These are phyloP conservation scores for Penicillium italicum DNA, from an alignment of 2,329 filamentous ascomycete species.

Conservation along the genomic window DNA sequence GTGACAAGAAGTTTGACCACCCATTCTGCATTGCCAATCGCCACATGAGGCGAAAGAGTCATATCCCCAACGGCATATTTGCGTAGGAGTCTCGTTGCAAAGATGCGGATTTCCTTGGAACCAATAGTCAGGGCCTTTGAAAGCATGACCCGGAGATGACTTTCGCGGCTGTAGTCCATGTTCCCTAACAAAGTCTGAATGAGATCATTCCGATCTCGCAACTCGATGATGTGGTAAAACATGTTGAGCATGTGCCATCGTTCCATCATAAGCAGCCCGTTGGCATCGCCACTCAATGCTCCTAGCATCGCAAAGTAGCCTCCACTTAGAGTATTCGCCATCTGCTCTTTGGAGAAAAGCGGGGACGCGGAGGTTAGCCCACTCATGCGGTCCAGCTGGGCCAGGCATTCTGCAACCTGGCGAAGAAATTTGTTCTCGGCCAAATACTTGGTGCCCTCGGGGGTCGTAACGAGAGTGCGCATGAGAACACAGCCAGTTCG, in stretches of 20 bases:
- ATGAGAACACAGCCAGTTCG: conserved; percentile 84
- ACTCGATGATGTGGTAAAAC: conserved; percentile 97
- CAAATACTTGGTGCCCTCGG: conserved; percentile 79
- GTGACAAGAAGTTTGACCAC: conserved; percentile 96
- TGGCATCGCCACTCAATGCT: conserved; percentile 74
- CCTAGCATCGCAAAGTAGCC: conserved; percentile 95
- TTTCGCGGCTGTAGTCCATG: conserved; percentile 85
- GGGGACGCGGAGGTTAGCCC: conserved; percentile 68
- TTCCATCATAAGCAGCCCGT: conserved; percentile 85
- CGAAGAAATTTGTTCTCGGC: conserved; percentile 88
- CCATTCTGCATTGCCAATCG: conserved; percentile 76
- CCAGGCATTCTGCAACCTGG: conserved; percentile 92
- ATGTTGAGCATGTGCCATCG: conserved; percentile 99
- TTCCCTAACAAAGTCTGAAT: conserved; percentile 84
- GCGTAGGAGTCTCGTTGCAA: conserved; percentile 78
- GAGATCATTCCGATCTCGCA: conserved; percentile 85
- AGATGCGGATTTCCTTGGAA: conserved; percentile 85
- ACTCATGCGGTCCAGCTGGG: conserved; percentile 85
- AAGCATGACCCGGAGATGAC: conserved; percentile 85
- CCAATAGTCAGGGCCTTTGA: conserved; percentile 92
- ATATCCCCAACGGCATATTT: conserved; percentile 72
- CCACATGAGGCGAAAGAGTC: conserved; percentile 33
- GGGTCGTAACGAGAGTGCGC: conserved; percentile 77
- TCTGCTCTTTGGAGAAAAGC: conserved; percentile 80
- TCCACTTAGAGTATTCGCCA: conserved; percentile 80